phyloP scores from a whole-genome alignment of 2,329 filamentous ascomycete species.

The Sarocladium strictum region DNA sequence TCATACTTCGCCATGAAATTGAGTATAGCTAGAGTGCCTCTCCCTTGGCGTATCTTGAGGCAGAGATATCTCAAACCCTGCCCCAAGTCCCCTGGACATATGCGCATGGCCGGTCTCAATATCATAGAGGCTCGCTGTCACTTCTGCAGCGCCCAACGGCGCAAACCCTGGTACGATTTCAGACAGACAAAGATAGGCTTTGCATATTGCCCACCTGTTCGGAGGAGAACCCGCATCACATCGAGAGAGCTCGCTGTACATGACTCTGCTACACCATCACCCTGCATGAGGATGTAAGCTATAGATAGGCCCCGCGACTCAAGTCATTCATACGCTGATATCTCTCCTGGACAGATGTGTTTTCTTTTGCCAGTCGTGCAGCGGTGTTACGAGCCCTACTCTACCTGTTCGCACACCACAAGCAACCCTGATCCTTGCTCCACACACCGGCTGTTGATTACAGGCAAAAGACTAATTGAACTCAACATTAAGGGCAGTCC shows the following conservation, averaged over 20 bases:
- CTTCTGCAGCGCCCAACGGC: not conserved
- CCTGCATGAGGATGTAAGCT: not conserved
- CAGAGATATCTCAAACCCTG: too few species aligned
- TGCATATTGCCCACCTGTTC: not conserved
- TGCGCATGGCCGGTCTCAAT: too few species aligned
- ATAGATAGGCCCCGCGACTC: not conserved
- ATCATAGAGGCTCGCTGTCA: too few species aligned
- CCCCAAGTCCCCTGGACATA: too few species aligned
- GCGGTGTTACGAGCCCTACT: not conserved
- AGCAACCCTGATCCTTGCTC: constrained; percentile 1
- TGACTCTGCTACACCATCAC: not conserved
- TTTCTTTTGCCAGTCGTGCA: too few species aligned
- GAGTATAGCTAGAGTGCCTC: too few species aligned
- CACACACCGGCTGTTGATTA: not conserved
- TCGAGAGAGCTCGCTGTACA: not conserved
- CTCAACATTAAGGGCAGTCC: not conserved
- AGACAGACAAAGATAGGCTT: not conserved
- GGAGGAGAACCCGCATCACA: not conserved
- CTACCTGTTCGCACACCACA: not conserved
- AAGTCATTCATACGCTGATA: not conserved
- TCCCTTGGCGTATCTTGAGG: too few species aligned
- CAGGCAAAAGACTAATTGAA: not conserved
- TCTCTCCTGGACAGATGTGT: not conserved
- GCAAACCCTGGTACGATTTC: constrained; percentile 4
- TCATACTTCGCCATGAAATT: too few species aligned